Evolutionary conservation across 1,139 yeast species (phyloP), one percentile per base, ranked within the genome.

Genomic region (Protomyces gravidus): DNA sequence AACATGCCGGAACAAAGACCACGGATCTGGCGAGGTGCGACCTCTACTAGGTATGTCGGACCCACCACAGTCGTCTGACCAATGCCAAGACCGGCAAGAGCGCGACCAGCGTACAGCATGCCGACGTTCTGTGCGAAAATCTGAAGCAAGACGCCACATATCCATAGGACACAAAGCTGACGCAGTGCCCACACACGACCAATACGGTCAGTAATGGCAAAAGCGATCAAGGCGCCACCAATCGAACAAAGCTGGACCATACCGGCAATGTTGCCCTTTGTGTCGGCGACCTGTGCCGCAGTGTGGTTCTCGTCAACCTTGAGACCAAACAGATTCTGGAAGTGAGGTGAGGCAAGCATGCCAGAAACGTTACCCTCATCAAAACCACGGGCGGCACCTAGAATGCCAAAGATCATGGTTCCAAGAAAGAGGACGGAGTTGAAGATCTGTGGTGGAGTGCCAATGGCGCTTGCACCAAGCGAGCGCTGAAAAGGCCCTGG

Each of bases 201-300:
- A 39, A 82, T 69, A 49, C 71, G 73, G 67, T 83, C 86, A 45
- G 78, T 80, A 2, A 80, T 68, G 63, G 72, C 75, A 67, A 77
- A 73, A 2, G 85, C 82, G 36, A 81, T 61, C 11, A 81, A 60
- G 21, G 82, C 74, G 25, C 86, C 86, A 45, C 79, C 84, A 61
- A 82, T 77, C 27, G 82, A 77, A 2, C 86, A 86, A 49, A 82
- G 69, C 66, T 80, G 84, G 3, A 82, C 86, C 85, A 82, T 82
- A 17, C 62, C 56, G n/a, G 62, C n/a, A 6, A 60, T 58, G 49
- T 60, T 60, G 25, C 61, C 62, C 7, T 40, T 57, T 17, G 17
- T 28, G 11, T 30, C 50, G 2, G 61, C 58, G 2, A 23, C 25
- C 19, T 28, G 25, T 45, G n/a, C 17, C 3, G 33, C 40, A 3